These are phyloP conservation scores for Phaeoacremonium minimum DNA, from an alignment of 2,329 filamentous ascomycete genomes.

Conservation along the genomic window DNA sequence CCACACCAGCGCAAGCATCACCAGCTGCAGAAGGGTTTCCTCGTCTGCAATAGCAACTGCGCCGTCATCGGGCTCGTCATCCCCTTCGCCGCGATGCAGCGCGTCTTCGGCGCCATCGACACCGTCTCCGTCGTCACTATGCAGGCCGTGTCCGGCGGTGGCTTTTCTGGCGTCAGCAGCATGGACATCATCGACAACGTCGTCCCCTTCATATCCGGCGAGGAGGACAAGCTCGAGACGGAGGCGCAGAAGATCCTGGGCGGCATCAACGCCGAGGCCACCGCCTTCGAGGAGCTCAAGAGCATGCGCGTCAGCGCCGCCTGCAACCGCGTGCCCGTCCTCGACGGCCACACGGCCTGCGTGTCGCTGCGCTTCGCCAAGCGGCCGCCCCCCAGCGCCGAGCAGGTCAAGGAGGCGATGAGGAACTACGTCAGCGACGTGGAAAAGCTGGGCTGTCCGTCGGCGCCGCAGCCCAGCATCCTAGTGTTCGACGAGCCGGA, in stretches of 20 bases:
- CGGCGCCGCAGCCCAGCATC: constrained; percentile 77
- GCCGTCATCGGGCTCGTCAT: constrained; percentile 95
- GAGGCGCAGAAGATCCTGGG: constrained; percentile 96
- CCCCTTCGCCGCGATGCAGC: constrained; percentile 85
- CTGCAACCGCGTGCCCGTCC: constrained; percentile 91
- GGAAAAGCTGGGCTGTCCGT: constrained; percentile 78
- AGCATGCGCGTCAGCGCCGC: constrained; percentile 75
- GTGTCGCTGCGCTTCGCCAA: constrained; percentile 80
- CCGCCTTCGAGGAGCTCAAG: constrained; percentile 71
- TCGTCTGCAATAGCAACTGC: constrained; percentile 98
- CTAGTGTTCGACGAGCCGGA: constrained; percentile 86
- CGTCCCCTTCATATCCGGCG: constrained; percentile 86
- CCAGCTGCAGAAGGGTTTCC: constrained; percentile 75
- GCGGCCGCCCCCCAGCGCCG: constrained; percentile 67
- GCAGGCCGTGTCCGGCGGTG: constrained; percentile 91
- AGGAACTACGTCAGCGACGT: constrained; percentile 78
- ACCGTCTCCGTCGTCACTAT: constrained; percentile 78
- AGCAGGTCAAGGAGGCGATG: constrained; percentile 75
- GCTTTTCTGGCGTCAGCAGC: constrained; percentile 82
- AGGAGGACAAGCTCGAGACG: constrained; percentile 94
- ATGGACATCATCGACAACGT: constrained; percentile 98
- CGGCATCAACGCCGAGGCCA: constrained; percentile 62
- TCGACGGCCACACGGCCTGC: constrained; percentile 94
- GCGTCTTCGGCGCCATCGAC: constrained; percentile 79
- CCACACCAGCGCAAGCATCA: constrained; percentile 78